phyloP scores from a whole-genome alignment of 1,139 yeast genomes.

The Zygotorulaspora mrakii region DNA sequence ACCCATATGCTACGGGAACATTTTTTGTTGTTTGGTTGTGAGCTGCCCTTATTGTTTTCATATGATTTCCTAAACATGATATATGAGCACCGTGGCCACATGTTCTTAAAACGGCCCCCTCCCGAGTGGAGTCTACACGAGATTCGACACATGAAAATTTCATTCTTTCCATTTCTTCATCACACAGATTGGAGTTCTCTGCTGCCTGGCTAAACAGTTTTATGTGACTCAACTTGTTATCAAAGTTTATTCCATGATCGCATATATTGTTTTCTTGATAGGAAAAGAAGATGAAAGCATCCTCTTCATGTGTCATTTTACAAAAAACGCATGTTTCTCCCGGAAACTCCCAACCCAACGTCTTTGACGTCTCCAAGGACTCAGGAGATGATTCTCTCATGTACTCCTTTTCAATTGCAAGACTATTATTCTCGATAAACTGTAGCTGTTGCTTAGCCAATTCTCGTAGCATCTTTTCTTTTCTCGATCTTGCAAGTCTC shows the following conservation, averaged over 20 bases:
- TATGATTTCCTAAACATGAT: constrained; percentile 65
- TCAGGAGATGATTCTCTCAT: constrained; percentile 16
- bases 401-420: constrained; percentile 39
- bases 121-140: constrained; percentile 6
- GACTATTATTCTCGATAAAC: constrained; percentile 54
- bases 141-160: background rate
- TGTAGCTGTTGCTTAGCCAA: constrained; percentile 72
- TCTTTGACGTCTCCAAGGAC: constrained; percentile 35
- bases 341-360: constrained; percentile 61
- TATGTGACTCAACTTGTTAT: background rate
- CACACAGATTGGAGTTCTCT: constrained; percentile 1
- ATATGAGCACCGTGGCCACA: constrained; percentile 96
- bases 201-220: constrained; percentile 1
- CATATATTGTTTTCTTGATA: constrained; percentile 31
- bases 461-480: constrained; percentile 68
- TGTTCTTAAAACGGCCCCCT: constrained; percentile 57
- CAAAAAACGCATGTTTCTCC: constrained; percentile 83
- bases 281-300: constrained; percentile 54
- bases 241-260: constrained; percentile 22
- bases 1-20: constrained; percentile 68
- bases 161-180: background rate
- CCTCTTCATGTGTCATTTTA: constrained; percentile 72
- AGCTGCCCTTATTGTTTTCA: constrained; percentile 50
- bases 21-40: constrained; percentile 77
- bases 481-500: constrained; percentile 67